These are phyloP conservation scores for Penicillium brevicompactum DNA, from an alignment of 2,329 filamentous ascomycete genomes.

Conservation along the genomic window DNA sequence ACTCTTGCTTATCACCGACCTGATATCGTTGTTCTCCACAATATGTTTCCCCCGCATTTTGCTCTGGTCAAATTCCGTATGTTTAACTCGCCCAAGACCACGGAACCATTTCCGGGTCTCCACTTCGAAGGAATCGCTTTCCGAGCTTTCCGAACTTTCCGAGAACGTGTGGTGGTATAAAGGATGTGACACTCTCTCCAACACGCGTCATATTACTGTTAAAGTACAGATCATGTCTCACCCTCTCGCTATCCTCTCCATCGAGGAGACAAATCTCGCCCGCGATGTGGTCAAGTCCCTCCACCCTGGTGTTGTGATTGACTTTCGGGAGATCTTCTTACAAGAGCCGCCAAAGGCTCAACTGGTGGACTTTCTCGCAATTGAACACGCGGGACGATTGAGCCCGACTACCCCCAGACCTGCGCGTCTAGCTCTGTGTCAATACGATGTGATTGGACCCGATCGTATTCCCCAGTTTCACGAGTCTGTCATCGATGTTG, in stretches of 20 bases:
- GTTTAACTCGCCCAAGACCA: not conserved
- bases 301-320: constrained; percentile 35
- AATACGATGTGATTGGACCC: constrained; percentile 59
- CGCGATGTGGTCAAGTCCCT: constrained; percentile 34
- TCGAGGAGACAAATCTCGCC: constrained; percentile 36
- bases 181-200: too few relatives aligned
- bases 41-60: constrained; percentile 1
- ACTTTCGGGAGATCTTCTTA: constrained; percentile 55
- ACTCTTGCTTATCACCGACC: not conserved
- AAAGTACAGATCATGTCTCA: constrained; percentile 27
- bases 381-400: constrained; percentile 50
- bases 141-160: constrained; percentile 4
- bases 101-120: constrained; percentile 5
- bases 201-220: too few relatives aligned
- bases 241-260: constrained; percentile 38
- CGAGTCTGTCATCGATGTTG: constrained; percentile 56
- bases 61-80: not conserved
- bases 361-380: constrained; percentile 51
- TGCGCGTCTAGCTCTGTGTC: constrained; percentile 54
- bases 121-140: not conserved
- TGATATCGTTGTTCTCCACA: not conserved
- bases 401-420: constrained; percentile 47
- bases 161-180: not conserved
- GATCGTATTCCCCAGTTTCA: constrained; percentile 57
- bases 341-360: constrained; percentile 53